Evolutionary conservation across 495 filamentous ascomycete genomes (phyloP), one percentile per base, ranked within the genome.

Genomic region (Penicillium psychrofluorescens): DNA sequence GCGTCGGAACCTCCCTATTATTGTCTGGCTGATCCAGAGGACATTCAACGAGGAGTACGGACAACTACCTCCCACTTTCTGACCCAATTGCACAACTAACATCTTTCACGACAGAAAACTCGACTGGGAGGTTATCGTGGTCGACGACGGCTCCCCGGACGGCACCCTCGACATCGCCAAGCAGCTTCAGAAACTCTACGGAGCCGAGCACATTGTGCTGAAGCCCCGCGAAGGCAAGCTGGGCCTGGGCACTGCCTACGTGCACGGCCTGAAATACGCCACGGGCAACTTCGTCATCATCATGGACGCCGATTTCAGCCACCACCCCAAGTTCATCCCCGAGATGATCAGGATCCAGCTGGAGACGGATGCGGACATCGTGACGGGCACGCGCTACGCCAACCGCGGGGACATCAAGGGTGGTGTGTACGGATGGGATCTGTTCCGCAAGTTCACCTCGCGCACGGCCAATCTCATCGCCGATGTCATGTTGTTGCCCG

Each of bases 241-340:
- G 34, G 94, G 94, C 12, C 81, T 98, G 22, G 92, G 92, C 44
- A 97, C 92, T 2, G 92, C 94, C 8, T 98, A 98, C 71, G 86
- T 97, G 35, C 90, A 98, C 63, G 92, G 92, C 34, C 75, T 97
- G 41, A 75, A 90, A 58, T 95, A 81, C 60, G 83, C 74, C 31
- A 87, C 81, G 15, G 92, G 92, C 50, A 95, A 90, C 75, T 97
- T 79, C 64, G 84, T 98, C 46, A 87, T 98, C 73, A 98, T 98
- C 75, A 97, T 98, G 92, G 92, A 98, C 72, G 92, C 92, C 66
- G 92, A 98, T 67, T 98, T 98, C 80, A 86, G 80, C 59, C 94
- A 98, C 74, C 92, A 98, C 70, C 90, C 90, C 58, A 95, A 95
- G 71, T 96, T 95, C 76, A 88, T 96, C 60, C 79, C 86, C 43